Base-by-base conservation (phyloP, 2,329 filamentous ascomycete genomes). In the Fusarium sp. region DNA sequence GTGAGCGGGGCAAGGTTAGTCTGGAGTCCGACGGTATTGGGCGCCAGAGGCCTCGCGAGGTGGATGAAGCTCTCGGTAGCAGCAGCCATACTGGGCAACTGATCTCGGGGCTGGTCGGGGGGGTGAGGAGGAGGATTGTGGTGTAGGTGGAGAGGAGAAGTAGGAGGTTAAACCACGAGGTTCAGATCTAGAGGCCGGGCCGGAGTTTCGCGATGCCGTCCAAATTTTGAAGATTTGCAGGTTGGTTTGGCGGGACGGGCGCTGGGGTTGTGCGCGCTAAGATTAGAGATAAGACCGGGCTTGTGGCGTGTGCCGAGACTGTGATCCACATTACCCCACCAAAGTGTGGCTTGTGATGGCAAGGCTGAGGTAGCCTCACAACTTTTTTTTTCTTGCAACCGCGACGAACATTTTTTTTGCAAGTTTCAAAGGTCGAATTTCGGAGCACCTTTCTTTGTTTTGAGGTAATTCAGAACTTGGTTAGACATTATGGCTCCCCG, bases 21-120 rank as follows among this genome's bases (percentile, higher is more conserved):
- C 82, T 93, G 91, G 78, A 92, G 89, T 79, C 91, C 92, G 76
- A 93, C 85, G 65, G 88, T 85, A 69, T 91, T 90, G 74, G 93
- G 93, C 80, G 93, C 93, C 78, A 98, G 86, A 77, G 96, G 96
- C 81, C 96, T 90, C 78, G 95, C 91, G 74, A 99, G 91, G 82
- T 99, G 96, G 77, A 98, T 90, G 85, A 97, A 98, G 71, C 92
- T 91, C 81, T 95, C 91, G 77, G 88, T 86, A 80, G 90, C 84
- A 78, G 88, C 84, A 81, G 93, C 91, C 93, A 97, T 97, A 82
- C 77, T 93, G 87, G 82, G 83, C 81, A 80, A 68, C 68, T 55
- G 33, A 11, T 27, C 23, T 27, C 20, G 42, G 42, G 42, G 40
- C 20, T 25, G 20, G 20, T 1, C 8, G 40, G 40, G 20, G 40